Evolutionary conservation across 108 stramenopile genomes (phyloP), one percentile per base, ranked within the genome.

Genomic region (Nitzschia inconspicua): DNA sequence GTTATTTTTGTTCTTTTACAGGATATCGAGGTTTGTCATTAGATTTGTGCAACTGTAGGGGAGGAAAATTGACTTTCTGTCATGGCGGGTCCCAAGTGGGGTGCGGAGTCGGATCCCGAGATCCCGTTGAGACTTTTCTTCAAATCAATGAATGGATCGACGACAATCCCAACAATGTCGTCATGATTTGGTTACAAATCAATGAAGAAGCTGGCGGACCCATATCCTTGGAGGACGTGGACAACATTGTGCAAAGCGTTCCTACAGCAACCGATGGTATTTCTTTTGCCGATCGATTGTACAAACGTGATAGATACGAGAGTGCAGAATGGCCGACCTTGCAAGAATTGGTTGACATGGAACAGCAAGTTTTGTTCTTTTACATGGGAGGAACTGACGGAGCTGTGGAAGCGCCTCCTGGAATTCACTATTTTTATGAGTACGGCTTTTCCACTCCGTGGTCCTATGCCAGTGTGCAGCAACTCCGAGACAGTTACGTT

Each of bases 21-120:
- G 84, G 88, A 27, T 86, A 80, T 63, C 80, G 88, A 16, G 84
- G 72, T 0, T 41, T 89, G 31, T 67, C 52, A 39, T 19, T 89
- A 0, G 83, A 84, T 61, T 57, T 81, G 44, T 85, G 88, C 49
- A 53, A 70, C 22, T 89, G 88, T 50, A n/a, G n/a, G n/a, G 71
- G 74, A 36, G 78, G 75, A 5, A 43, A 63, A 2, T 47, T 79
- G 11, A 57, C 57, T 42, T 73, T 89, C 9, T 84, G 81, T 37
- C 84, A 89, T 34, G 72, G 68, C 0, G 27, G 44, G 22, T 18
- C 4, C 6, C 16, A 34, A 11, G 51, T 61, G 13, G 53, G 51
- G 8, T 89, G 88, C 47, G 70, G 59, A 29, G 54, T 82, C 11
- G 88, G 88, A 30, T 36, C 57, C 2, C 46, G 82, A 25, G 70